phyloP scores from a whole-genome alignment of 2,329 filamentous ascomycete genomes.

The Neopestalotiopsis sp. region DNA sequence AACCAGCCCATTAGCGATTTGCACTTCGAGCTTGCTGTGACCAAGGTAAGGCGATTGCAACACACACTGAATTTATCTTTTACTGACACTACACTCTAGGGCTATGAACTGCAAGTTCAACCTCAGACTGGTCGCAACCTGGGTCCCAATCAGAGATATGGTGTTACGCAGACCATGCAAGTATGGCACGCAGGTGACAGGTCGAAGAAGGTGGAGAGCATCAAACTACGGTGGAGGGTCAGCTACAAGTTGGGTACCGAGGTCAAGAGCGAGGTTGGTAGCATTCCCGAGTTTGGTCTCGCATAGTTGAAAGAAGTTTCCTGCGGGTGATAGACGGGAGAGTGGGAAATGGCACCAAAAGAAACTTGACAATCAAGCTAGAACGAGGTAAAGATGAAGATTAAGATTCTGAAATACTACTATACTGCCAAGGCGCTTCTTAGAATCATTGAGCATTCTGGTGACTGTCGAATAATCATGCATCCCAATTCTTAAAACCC shows the following conservation, averaged over 20 bases:
- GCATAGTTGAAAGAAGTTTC: conserved; percentile 47
- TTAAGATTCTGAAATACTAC: neutral
- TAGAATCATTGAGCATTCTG: too few relatives aligned
- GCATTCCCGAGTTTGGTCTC: conserved; percentile 80
- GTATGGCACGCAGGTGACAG: conserved; percentile 75
- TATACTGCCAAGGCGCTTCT: too few relatives aligned
- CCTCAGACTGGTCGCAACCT: conserved; percentile 85
- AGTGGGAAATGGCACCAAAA: neutral
- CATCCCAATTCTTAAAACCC: too few relatives aligned
- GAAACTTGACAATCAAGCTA: conserved; percentile 5
- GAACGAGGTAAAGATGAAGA: neutral
- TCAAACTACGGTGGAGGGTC: conserved; percentile 90
- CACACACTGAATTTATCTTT: neutral
- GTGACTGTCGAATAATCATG: too few relatives aligned
- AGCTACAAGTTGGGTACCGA: conserved; percentile 75
- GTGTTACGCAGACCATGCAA: conserved; percentile 82
- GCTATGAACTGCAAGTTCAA: conserved; percentile 79
- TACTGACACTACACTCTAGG: conserved; percentile 52
- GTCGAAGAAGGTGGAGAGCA: conserved; percentile 71
- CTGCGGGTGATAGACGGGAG: neutral
- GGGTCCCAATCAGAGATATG: conserved; percentile 72
- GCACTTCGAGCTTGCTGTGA: conserved; percentile 91
- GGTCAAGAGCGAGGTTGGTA: conserved; percentile 79
- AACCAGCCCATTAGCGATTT: conserved; percentile 73
- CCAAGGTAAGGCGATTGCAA: conserved; percentile 69